These are phyloP conservation scores for Oryza punctata DNA, from an alignment of 176 grass and related monocot genomes.

Conservation along the genomic window DNA sequence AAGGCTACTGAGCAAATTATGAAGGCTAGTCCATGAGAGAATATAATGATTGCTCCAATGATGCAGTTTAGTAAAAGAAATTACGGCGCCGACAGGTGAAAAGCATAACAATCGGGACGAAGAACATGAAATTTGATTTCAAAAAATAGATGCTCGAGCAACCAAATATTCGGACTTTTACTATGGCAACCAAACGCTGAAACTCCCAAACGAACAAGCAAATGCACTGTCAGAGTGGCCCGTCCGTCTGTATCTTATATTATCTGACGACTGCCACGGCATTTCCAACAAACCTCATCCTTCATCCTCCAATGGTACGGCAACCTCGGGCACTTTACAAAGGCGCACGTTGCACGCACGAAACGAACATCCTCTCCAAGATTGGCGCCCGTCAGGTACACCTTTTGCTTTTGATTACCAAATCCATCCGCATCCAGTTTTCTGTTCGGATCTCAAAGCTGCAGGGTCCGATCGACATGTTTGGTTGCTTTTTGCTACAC, in stretches of 20 bases:
- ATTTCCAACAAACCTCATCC: conserved; percentile 33
- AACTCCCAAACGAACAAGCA: neutral
- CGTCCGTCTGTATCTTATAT: conserved; percentile 3
- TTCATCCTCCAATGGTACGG: conserved; percentile 21
- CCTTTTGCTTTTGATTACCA: neutral
- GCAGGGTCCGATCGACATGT: neutral
- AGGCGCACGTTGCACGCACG: conserved; percentile 36
- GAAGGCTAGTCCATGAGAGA: neutral
- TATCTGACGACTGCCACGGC: neutral
- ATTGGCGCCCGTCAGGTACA: neutral
- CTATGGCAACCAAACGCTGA: too few relatives aligned
- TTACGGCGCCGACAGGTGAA: neutral
- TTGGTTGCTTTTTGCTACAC: conserved; percentile 20
- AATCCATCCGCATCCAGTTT: neutral
- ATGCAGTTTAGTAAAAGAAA: neutral
- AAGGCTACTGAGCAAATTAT: conserved; percentile 15
- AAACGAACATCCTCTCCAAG: conserved; percentile 9
- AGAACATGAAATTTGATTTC: too few relatives aligned
- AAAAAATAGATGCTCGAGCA: too few relatives aligned
- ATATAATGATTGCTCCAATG: neutral
- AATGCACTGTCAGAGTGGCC: neutral
- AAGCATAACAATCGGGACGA: neutral
- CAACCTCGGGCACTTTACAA: neutral
- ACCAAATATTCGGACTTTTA: neutral
- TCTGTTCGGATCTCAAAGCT: neutral